Evolutionary conservation across 2,329 filamentous ascomycete genomes (phyloP).

Genomic region (Balansia obtecta): DNA sequence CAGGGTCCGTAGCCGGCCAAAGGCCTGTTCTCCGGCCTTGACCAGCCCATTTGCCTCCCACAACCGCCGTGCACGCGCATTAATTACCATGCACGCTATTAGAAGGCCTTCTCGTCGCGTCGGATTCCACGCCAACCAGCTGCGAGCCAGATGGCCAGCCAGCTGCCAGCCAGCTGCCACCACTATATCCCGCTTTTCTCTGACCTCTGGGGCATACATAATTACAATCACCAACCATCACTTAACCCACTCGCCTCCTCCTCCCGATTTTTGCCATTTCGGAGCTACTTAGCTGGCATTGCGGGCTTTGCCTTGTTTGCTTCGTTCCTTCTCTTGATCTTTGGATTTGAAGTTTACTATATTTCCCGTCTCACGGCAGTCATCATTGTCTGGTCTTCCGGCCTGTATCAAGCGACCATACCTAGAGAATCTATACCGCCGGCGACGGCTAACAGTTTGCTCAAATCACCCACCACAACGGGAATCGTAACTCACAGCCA

Average conservation of each 20-base stretch:
- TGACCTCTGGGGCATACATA: constrained; percentile 27
- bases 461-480: not conserved
- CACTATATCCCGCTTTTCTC: not conserved
- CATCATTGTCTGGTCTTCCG: not conserved
- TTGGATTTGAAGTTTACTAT: constrained; percentile 5
- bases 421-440: constrained; percentile 17
- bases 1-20: not conserved
- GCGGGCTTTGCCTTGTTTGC: constrained; percentile 10
- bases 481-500: not conserved
- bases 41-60: not conserved
- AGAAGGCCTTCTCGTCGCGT: constrained; percentile 1
- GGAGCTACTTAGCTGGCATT: constrained; percentile 20
- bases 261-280: constrained; percentile 29
- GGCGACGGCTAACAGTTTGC: constrained; percentile 22
- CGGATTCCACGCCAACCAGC: not conserved
- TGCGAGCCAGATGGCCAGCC: not conserved
- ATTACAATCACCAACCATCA: constrained; percentile 31
- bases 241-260: constrained; percentile 18
- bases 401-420: not conserved
- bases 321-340: constrained; percentile 10
- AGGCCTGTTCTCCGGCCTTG: not conserved
- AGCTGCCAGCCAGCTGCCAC: not conserved
- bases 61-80: not conserved
- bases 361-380: constrained; percentile 15
- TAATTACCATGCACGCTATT: not conserved